Evolutionary conservation across 2,329 filamentous ascomycete species (phyloP).

Genomic region (Colletotrichum tofieldiae): DNA sequence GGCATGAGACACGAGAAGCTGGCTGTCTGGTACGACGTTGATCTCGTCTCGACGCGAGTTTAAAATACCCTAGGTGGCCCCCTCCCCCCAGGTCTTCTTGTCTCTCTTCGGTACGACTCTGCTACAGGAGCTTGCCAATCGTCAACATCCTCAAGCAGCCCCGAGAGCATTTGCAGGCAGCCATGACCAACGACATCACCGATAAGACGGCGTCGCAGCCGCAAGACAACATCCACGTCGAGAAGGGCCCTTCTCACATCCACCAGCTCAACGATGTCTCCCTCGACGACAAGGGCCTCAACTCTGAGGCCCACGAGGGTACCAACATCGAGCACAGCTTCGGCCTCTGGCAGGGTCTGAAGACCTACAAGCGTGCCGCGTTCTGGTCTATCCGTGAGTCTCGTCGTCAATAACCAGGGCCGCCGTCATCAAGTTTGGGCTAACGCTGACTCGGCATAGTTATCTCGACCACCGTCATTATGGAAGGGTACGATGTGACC

Average conservation of each 20-base stretch:
- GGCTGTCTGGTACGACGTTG: constrained; percentile 30
- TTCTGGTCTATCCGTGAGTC: constrained; percentile 58
- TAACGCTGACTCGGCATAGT: constrained; percentile 45
- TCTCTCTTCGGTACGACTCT: constrained; percentile 30
- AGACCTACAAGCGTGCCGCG: constrained; percentile 58
- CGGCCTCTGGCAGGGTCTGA: constrained; percentile 53
- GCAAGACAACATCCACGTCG: constrained; percentile 48
- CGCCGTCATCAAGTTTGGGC: neutral
- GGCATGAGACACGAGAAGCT: constrained; percentile 25
- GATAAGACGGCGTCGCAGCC: constrained; percentile 19
- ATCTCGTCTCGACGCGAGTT: constrained; percentile 25
- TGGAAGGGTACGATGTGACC: constrained; percentile 67
- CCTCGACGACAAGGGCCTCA: constrained; percentile 56
- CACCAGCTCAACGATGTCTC: constrained; percentile 52
- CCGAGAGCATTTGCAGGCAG: constrained; percentile 12
- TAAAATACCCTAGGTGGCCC: constrained; percentile 25
- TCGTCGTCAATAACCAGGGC: neutral
- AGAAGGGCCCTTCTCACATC: constrained; percentile 50
- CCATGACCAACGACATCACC: constrained; percentile 37
- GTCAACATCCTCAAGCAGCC: constrained; percentile 23
- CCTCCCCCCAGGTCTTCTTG: constrained; percentile 16
- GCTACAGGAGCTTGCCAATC: constrained; percentile 32
- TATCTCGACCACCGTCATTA: constrained; percentile 64
- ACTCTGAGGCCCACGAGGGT: constrained; percentile 54
- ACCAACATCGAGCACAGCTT: constrained; percentile 57